Evolutionary conservation across 495 filamentous ascomycete genomes (phyloP).

Genomic region (Articulospora tetracladia): DNA sequence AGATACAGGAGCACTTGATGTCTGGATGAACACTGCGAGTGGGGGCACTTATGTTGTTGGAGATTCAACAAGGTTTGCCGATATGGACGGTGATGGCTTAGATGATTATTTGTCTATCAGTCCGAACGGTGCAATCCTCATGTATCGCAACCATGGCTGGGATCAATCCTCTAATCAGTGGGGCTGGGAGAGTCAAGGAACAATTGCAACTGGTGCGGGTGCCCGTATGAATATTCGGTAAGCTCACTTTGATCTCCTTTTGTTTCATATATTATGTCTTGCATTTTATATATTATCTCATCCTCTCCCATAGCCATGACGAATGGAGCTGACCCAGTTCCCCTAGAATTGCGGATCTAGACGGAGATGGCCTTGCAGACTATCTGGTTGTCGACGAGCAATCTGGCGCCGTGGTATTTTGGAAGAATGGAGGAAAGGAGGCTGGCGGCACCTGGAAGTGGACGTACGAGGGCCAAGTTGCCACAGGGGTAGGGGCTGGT

Average conservation of each 20-base stretch:
- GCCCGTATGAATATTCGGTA: slow-evolving; percentile 4
- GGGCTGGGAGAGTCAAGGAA: slow-evolving; percentile 11
- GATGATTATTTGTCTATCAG: slow-evolving; percentile 40
- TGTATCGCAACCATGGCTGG: slow-evolving; percentile 11
- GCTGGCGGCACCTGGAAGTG: background rate
- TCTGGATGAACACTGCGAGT: slow-evolving; percentile 7
- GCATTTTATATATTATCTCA: background rate
- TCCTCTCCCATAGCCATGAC: background rate
- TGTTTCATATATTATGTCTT: too few species aligned
- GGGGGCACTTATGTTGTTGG: slow-evolving; percentile 19
- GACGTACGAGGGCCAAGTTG: background rate
- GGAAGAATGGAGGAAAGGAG: background rate
- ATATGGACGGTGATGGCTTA: slow-evolving; percentile 32
- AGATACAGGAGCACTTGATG: background rate
- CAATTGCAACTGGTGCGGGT: slow-evolving; percentile 1
- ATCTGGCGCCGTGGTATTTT: background rate
- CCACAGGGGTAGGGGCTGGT: background rate
- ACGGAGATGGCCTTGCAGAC: slow-evolving; percentile 12
- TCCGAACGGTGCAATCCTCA: slow-evolving; percentile 8
- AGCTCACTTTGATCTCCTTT: background rate
- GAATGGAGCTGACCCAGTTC: background rate
- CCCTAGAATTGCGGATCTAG: slow-evolving; percentile 7
- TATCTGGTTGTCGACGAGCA: background rate
- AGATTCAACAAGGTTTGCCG: slow-evolving; percentile 16
- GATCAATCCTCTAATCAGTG: background rate